These are phyloP conservation scores for Trifolium pratense DNA, from an alignment of 306 rosid species.

Conservation along the genomic window DNA sequence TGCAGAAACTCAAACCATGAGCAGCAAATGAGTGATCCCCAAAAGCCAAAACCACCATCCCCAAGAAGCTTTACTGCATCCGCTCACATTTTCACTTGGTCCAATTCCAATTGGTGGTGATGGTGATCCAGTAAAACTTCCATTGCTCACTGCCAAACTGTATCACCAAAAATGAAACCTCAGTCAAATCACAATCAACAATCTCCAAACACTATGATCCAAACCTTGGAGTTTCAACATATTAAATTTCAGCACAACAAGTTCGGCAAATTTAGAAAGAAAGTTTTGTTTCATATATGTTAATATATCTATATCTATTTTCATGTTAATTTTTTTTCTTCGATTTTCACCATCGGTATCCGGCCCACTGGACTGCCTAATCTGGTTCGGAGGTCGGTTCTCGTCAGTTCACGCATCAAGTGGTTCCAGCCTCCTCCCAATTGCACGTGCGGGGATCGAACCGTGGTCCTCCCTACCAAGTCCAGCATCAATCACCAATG, in stretches of 20 bases:
- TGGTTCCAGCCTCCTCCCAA: too few relatives aligned
- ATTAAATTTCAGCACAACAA: background rate
- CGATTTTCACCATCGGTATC: too few relatives aligned
- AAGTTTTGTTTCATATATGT: background rate
- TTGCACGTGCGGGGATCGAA: too few relatives aligned
- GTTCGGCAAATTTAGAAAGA: background rate
- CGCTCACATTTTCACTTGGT: conserved; percentile 59
- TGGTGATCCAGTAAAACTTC: conserved; percentile 54
- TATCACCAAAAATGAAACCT: conserved; percentile 27
- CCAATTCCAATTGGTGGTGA: conserved; percentile 56
- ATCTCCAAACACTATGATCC: conserved; percentile 7
- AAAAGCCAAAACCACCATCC: conserved; percentile 58
- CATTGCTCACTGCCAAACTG: conserved; percentile 66
- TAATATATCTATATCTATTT: background rate
- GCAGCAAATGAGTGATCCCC: conserved; percentile 41
- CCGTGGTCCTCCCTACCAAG: too few relatives aligned
- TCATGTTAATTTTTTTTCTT: too few relatives aligned
- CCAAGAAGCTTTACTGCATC: conserved; percentile 44
- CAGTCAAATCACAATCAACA: conserved; percentile 2
- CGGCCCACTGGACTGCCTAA: too few relatives aligned
- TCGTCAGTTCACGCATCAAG: too few relatives aligned
- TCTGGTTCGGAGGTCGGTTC: too few relatives aligned
- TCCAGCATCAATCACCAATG: too few relatives aligned
- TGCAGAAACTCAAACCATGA: conserved; percentile 41
- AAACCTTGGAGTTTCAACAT: conserved; percentile 5